Percentiles rank a stretch among this genome's conserved stretches.
Evolutionary conservation across 2,329 filamentous ascomycete species (phyloP).

Genomic region (Juglanconis oblonga): DNA sequence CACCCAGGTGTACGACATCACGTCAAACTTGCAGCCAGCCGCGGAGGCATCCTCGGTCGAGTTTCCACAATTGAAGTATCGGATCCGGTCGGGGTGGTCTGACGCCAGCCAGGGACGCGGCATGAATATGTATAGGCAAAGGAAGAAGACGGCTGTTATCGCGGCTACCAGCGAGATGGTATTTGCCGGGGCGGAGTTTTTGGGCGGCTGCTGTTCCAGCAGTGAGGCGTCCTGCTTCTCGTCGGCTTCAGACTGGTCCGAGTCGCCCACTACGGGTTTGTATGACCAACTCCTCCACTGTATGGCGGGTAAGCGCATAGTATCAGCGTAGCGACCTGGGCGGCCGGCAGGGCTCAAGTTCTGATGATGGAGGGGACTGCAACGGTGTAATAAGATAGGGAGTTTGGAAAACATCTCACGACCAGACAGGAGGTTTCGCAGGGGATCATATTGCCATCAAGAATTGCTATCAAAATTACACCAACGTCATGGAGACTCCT

Average conservation of each 20-base stretch:
- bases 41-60: slow-evolving; percentile 7
- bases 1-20: slow-evolving; percentile 12
- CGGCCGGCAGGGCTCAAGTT: neutral
- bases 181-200: neutral
- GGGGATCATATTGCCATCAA: neutral
- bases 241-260: neutral
- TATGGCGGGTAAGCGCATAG: neutral
- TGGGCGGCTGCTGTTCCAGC: neutral
- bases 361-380: neutral
- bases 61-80: slow-evolving; percentile 5
- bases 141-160: slow-evolving; percentile 1
- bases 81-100: neutral
- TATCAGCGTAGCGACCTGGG: neutral
- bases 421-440: neutral
- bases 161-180: neutral
- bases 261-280: neutral
- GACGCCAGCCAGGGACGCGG: slow-evolving; percentile 6
- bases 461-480: neutral
- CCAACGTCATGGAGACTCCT: neutral
- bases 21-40: slow-evolving; percentile 8
- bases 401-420: neutral
- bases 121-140: slow-evolving; percentile 3
- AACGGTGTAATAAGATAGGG: neutral
- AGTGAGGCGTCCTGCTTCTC: neutral
- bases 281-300: slow-evolving; percentile 10